Evolutionary conservation across 2,329 filamentous ascomycete genomes (phyloP).

Genomic region (Colletotrichum sojae): DNA sequence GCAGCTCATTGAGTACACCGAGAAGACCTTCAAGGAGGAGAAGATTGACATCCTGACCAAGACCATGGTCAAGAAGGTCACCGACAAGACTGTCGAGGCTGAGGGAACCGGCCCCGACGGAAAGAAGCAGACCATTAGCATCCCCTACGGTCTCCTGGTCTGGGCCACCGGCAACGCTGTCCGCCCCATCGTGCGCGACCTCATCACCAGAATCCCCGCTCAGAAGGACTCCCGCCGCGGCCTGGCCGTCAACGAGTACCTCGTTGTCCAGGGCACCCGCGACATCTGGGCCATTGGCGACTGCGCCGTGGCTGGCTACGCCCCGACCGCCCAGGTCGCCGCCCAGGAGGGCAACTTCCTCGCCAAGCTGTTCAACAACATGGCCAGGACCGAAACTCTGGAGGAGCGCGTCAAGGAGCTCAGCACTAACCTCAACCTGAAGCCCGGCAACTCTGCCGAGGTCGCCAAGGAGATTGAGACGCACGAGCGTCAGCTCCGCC

Average conservation of each 20-base stretch:
- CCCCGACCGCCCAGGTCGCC: constrained; percentile 96
- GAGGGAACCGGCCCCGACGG: constrained; percentile 87
- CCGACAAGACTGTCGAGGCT: constrained; percentile 92
- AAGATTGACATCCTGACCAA: constrained; percentile 98
- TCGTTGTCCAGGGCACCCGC: constrained; percentile 96
- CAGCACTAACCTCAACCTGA: constrained; percentile 71
- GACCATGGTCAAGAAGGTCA: constrained; percentile 99
- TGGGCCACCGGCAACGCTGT: constrained; percentile 99
- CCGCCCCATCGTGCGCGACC: constrained; percentile 88
- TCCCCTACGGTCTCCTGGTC: constrained; percentile 95
- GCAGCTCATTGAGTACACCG: constrained; percentile 98
- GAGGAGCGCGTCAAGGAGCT: constrained; percentile 83
- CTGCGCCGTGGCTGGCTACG: constrained; percentile 97
- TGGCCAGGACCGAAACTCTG: constrained; percentile 92
- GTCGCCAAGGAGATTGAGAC: constrained; percentile 82
- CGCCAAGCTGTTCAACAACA: constrained; percentile 96
- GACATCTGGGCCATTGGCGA: constrained; percentile 99
- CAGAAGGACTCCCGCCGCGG: constrained; percentile 96
- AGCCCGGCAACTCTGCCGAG: constrained; percentile 77
- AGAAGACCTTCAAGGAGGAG: constrained; percentile 99
- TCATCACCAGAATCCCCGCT: constrained; percentile 92
- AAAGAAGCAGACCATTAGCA: constrained; percentile 82
- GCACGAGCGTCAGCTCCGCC: constrained; percentile 87
- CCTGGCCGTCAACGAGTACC: constrained; percentile 97
- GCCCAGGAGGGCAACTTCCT: constrained; percentile 96